phyloP scores from a whole-genome alignment of 805 yeast genomes.

The Candida endomychidarum region DNA sequence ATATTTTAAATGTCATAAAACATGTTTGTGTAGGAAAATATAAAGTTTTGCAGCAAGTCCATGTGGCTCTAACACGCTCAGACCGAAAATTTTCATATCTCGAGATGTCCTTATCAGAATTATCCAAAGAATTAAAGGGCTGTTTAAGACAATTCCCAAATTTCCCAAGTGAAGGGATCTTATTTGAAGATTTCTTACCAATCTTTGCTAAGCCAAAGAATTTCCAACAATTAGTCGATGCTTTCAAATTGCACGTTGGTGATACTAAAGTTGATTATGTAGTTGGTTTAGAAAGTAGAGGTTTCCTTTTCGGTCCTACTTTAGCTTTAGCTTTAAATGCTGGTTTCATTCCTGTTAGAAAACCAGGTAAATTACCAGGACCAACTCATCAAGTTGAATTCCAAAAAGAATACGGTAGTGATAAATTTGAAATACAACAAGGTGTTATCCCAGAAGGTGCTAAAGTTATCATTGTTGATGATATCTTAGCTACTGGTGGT shows the following conservation, averaged over 20 bases:
- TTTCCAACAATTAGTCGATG: conserved; percentile 78
- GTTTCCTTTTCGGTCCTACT: conserved; percentile 94
- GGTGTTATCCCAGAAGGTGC: conserved; percentile 79
- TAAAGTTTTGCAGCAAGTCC: neutral
- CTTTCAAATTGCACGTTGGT: conserved; percentile 74
- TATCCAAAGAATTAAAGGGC: conserved; percentile 39
- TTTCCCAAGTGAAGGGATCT: conserved; percentile 89
- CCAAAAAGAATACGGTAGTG: conserved; percentile 90
- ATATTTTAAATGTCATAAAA: too few species aligned
- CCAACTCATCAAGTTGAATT: conserved; percentile 67
- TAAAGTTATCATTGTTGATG: conserved; percentile 86
- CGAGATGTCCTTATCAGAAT: conserved; percentile 24
- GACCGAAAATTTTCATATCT: conserved; percentile 3
- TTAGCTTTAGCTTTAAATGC: conserved; percentile 85
- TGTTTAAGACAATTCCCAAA: conserved; percentile 74
- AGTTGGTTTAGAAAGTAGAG: conserved; percentile 95
- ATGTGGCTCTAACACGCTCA: neutral
- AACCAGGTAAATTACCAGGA: conserved; percentile 95
- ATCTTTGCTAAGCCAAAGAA: conserved; percentile 76
- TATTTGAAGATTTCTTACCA: conserved; percentile 96
- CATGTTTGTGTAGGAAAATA: too few species aligned
- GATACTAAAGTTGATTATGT: conserved; percentile 75
- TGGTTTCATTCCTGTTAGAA: conserved; percentile 94
- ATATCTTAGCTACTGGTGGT: conserved; percentile 97
- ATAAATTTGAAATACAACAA: conserved; percentile 83